Evolutionary conservation across 163 green algal species (phyloP), one percentile per base, ranked within the genome.

Genomic region (Scenedesmus sp.): DNA sequence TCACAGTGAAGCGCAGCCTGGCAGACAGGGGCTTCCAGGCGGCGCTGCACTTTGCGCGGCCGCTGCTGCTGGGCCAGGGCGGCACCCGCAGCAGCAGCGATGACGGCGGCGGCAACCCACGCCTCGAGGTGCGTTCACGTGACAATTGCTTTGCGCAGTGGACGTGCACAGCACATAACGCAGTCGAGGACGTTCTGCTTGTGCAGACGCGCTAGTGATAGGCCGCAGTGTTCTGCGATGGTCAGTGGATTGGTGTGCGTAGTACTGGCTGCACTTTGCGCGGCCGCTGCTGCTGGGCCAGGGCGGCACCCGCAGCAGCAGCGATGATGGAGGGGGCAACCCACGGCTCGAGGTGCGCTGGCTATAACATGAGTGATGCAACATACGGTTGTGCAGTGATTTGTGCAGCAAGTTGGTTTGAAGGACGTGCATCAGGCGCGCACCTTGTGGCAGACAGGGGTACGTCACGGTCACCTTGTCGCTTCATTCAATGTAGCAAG

Each of bases 21-120:
- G 26, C 90, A 59, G 90, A 93, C 90, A 62, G 90, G 52, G 90
- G 83, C 16, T 93, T 93, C 55, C 9, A 64, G 23, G 84, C 84
- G n/a, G 73, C 54, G 70, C 59, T 93, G 9, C 83, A 90, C 74
- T 82, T 93, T 82, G 77, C 59, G 4, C 74, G 88, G 34, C 88
- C 79, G 20, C 46, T 52, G 46, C 62, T 16, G 26, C 26, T 60
- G 87, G 23, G 82, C 34, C 81, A 70, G 5, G 73, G 23, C 10
- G 88, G 12, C 59, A 9, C 55, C 60, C 20, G 87, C 55, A 56
- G 20, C 23, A 85, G 87, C 76, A 66, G 13, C 13, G 76, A 79
- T 55, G 34, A 8, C 16, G 84, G 60, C 66, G 60, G 55, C 54
- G 57, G 10, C 64, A 87, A 79, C 15, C 23, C 67, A 20, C 86